Percentiles rank a stretch among this genome's conserved stretches.
These are phyloP conservation scores for Xerophyta viscosa DNA, from an alignment of 106 monocot genomes.

Conservation along the genomic window DNA sequence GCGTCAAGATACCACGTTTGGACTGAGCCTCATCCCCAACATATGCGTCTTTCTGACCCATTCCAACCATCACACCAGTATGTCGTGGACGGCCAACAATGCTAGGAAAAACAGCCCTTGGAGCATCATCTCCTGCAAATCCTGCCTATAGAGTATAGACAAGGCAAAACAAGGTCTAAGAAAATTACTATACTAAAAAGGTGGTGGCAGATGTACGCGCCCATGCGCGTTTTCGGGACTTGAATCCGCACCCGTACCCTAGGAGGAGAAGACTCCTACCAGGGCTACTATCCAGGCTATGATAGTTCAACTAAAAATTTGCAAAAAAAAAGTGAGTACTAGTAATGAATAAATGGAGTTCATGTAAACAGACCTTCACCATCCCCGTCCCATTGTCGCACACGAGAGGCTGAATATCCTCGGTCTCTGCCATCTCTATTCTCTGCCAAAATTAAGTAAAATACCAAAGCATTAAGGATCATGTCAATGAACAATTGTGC, in stretches of 20 bases:
- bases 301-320: not conserved
- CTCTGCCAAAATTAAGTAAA: slow-evolving; percentile 4
- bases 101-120: slow-evolving; percentile 24
- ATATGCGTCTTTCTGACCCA: slow-evolving; percentile 27
- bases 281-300: too few relatives aligned
- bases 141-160: slow-evolving; percentile 11
- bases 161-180: not conserved
- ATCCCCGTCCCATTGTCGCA: slow-evolving; percentile 27
- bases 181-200: too few relatives aligned
- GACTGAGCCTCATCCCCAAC: slow-evolving; percentile 29
- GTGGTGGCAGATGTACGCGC: too few relatives aligned
- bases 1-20: slow-evolving; percentile 19
- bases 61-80: slow-evolving; percentile 24
- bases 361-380: slow-evolving; percentile 12
- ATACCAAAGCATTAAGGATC: not conserved
- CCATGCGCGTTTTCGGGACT: too few relatives aligned
- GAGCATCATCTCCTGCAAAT: slow-evolving; percentile 28
- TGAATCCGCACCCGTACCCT: too few relatives aligned
- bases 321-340: not conserved
- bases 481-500: not conserved
- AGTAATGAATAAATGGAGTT: not conserved
- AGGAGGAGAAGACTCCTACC: too few relatives aligned
- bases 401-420: slow-evolving; percentile 26
- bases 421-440: slow-evolving; percentile 19
- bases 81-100: slow-evolving; percentile 22